Evolutionary conservation across 345 rosid species (phyloP).

Genomic region (Pistacia vera): DNA sequence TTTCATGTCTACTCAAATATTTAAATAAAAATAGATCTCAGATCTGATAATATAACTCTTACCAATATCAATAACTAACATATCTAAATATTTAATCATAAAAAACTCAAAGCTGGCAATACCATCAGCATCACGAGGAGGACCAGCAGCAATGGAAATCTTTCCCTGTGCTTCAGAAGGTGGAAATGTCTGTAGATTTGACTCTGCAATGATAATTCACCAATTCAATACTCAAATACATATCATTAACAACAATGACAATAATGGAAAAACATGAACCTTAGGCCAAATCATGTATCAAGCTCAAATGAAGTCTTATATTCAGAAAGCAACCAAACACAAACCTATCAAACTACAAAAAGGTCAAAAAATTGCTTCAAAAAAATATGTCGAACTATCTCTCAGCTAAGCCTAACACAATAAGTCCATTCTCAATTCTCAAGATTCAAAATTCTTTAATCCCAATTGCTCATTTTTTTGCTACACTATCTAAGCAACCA

Average conservation of each 20-base stretch:
- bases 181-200: conserved; percentile 81
- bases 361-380: neutral
- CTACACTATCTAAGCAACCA: neutral
- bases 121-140: conserved; percentile 96
- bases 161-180: conserved; percentile 78
- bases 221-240: conserved; percentile 5
- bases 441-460: neutral
- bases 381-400: neutral
- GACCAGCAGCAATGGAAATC: conserved; percentile 70
- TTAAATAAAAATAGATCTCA: neutral
- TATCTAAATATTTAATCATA: neutral
- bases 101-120: conserved; percentile 10
- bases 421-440: neutral
- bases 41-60: neutral
- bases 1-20: neutral
- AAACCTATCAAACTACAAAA: neutral
- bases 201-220: conserved; percentile 55
- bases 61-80: neutral
- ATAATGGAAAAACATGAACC: neutral
- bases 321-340: neutral
- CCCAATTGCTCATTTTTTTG: neutral
- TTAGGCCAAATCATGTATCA: neutral
- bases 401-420: neutral
- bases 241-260: neutral
- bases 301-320: neutral